Conservation (phyloP, 768 basidiomycete genomes). For the Dentipellis fragilis region DNA sequence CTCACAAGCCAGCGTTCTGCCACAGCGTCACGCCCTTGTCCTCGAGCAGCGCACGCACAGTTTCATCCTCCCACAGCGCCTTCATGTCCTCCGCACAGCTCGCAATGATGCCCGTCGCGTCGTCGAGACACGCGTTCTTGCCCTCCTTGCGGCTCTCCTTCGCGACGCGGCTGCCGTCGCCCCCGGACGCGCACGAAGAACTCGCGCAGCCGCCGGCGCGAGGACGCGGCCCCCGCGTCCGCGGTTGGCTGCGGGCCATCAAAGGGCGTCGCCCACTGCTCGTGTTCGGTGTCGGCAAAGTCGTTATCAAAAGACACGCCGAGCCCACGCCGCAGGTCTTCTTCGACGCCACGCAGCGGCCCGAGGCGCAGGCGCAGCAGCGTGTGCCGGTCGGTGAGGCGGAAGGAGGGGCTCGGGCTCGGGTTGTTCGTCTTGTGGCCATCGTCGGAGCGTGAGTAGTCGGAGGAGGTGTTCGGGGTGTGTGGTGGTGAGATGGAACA, state of each 20-base stretch:
- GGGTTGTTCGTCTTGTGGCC: background rate
- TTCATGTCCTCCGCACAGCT: constrained; percentile 54
- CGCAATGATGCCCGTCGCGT: constrained; percentile 42
- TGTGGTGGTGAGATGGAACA: constrained; percentile 17
- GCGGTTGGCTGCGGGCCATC: constrained; percentile 24
- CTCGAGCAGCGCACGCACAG: constrained; percentile 41
- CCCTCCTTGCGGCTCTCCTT: constrained; percentile 5
- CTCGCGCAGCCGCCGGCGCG: constrained; percentile 12
- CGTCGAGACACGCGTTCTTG: constrained; percentile 21
- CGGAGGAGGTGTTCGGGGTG: background rate
- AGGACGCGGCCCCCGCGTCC: background rate
- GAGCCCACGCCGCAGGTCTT: constrained; percentile 50
- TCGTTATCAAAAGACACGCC: constrained; percentile 26
- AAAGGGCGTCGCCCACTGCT: background rate
- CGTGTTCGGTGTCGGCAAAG: constrained; percentile 4
- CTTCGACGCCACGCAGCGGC: constrained; percentile 51
- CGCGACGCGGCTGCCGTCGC: constrained; percentile 1
- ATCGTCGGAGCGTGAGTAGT: background rate
- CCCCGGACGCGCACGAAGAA: constrained; percentile 10
- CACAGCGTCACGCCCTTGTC: constrained; percentile 43
- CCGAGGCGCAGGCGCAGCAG: constrained; percentile 41
- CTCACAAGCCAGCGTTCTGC: constrained; percentile 61
- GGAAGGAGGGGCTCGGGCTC: constrained; percentile 13
- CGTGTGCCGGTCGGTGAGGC: constrained; percentile 43
- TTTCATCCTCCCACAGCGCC: constrained; percentile 52